Conservation (phyloP, 345 rosid species). For the Brassica nigra region DNA sequence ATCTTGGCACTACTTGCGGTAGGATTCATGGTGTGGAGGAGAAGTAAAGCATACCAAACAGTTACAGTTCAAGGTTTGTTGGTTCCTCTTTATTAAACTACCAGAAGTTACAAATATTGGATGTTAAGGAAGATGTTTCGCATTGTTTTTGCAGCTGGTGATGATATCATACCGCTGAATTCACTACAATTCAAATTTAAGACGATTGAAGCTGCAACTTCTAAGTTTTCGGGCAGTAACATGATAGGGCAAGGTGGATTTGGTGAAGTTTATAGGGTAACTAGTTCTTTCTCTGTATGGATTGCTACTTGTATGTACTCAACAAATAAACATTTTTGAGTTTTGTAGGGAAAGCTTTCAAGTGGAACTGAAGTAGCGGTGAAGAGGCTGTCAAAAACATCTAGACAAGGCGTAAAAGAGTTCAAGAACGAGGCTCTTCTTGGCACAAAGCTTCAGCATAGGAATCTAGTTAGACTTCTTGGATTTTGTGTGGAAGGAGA, state of each 20-base stretch:
- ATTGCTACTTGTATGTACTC: neutral
- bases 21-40: neutral
- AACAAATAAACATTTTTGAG: neutral
- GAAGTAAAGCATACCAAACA: neutral
- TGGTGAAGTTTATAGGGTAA: constrained; percentile 61
- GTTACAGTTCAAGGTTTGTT: constrained; percentile 19
- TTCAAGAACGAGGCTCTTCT: constrained; percentile 31
- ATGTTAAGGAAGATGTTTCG: constrained; percentile 1
- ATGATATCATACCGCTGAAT: constrained; percentile 33
- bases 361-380: constrained; percentile 51
- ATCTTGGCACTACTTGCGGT: constrained; percentile 3
- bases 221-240: constrained; percentile 45
- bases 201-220: constrained; percentile 46
- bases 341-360: constrained; percentile 45
- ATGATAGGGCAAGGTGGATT: constrained; percentile 76
- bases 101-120: neutral
- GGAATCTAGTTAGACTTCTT: constrained; percentile 51
- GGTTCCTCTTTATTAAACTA: neutral
- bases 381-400: constrained; percentile 51
- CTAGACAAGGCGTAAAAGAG: constrained; percentile 46
- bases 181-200: constrained; percentile 44
- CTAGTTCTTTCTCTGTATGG: neutral
- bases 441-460: constrained; percentile 59
- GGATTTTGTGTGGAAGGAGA: constrained; percentile 55
- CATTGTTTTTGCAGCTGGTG: constrained; percentile 28